phyloP scores from a whole-genome alignment of 2,329 filamentous ascomycete species.

The Grosmannia penicillata region DNA sequence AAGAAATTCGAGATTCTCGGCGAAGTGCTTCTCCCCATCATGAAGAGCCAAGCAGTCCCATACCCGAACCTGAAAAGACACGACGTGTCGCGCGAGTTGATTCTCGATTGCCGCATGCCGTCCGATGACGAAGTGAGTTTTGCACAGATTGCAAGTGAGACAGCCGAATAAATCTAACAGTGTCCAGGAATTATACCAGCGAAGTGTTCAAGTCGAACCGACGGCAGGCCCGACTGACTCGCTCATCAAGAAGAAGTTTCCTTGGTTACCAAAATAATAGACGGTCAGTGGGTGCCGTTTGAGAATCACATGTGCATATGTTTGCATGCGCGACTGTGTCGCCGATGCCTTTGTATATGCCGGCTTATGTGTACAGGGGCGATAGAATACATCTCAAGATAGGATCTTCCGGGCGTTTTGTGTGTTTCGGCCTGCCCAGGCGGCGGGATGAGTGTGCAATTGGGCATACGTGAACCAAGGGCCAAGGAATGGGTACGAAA shows the following conservation, averaged over 20 bases:
- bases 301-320: too few species aligned
- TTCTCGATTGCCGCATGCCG: slow-evolving; percentile 68
- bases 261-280: slow-evolving; percentile 42
- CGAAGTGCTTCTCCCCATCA: slow-evolving; percentile 78
- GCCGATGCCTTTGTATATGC: too few species aligned
- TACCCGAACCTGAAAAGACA: slow-evolving; percentile 60
- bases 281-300: not conserved
- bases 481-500: too few species aligned
- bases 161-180: slow-evolving; percentile 12
- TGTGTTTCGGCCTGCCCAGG: too few species aligned
- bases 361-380: too few species aligned
- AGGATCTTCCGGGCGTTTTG: too few species aligned
- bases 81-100: slow-evolving; percentile 56
- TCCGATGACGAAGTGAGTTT: slow-evolving; percentile 73
- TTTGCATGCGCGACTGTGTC: too few species aligned
- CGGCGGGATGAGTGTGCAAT: too few species aligned
- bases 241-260: slow-evolving; percentile 50
- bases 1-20: slow-evolving; percentile 95
- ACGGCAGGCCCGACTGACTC: slow-evolving; percentile 29
- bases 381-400: too few species aligned
- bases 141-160: not conserved
- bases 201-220: slow-evolving; percentile 44
- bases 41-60: slow-evolving; percentile 76
- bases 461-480: too few species aligned
- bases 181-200: slow-evolving; percentile 46